Base-by-base conservation (phyloP, 1,139 yeast genomes). In the Candida sanyaensis region DNA sequence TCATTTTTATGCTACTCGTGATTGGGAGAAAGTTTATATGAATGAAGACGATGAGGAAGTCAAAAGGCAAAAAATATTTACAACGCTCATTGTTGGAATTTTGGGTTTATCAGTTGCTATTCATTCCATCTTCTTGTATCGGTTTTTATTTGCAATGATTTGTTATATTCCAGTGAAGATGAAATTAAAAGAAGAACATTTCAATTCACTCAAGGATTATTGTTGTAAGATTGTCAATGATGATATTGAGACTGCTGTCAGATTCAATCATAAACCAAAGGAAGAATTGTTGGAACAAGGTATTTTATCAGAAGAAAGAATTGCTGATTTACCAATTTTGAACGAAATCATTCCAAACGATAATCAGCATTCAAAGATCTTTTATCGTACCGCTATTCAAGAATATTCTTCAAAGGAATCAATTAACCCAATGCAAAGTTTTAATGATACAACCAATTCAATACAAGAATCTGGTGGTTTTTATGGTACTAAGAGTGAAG, bases 31-130 rank as follows among this genome's bases (percentile, higher is more conserved):
- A n/a, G n/a, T n/a, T n/a, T n/a, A n/a, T n/a, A n/a, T n/a, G n/a
- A n/a, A n/a, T n/a, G n/a, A n/a, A n/a, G n/a, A n/a, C 37, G 79
- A 90, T 41, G 69, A 73, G 52, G 55, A 65, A 3, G 81, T 89
- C 34, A 92, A 93, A 13, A 64, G 71, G 24, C 71, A 80, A 9
- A 84, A 88, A 59, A 67, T 80, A 50, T 69, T 76, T 41, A 86
- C 88, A 58, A 89, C 96, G 3, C 71, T 90, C 17, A 78, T 89
- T 42, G 64, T 90, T 31, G 80, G 90, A 29, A 78, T 88, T 56
- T 88, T 88, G 92, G 73, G 87, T 43, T 75, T 87, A 51, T 88
- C 96, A 3, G 78, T 89, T 57, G 65, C 80, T 12, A 77, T 90
- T 57, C 90, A 92, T 91, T 73, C 83, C 11, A 67, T 87, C 49